Evolutionary conservation across 2,329 filamentous ascomycete genomes (phyloP).

Genomic region (Emergomyces orientalis): DNA sequence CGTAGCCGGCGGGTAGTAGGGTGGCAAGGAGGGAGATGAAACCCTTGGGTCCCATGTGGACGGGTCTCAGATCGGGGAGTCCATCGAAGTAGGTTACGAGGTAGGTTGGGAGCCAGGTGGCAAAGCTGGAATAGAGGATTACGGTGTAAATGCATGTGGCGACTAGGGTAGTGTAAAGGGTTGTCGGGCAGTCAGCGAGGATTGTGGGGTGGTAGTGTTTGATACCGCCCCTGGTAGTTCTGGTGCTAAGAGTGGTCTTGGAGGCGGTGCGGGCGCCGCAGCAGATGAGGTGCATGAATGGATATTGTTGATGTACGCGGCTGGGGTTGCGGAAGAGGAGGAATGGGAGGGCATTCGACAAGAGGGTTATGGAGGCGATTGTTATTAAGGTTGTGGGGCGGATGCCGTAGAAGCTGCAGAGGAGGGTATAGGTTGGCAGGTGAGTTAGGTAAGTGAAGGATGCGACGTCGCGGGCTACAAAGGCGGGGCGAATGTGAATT

Average conservation of each 20-base stretch:
- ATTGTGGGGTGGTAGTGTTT: constrained; percentile 57
- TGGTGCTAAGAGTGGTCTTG: constrained; percentile 34
- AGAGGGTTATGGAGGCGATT: constrained; percentile 57
- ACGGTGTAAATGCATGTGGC: constrained; percentile 65
- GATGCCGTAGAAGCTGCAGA: constrained; percentile 68
- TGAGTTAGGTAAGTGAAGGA: constrained; percentile 61
- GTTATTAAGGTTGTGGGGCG: constrained; percentile 51
- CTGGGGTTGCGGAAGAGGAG: constrained; percentile 61
- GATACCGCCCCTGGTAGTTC: not conserved
- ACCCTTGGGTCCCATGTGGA: constrained; percentile 53
- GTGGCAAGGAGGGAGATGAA: constrained; percentile 39
- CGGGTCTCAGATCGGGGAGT: constrained; percentile 58
- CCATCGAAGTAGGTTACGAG: constrained; percentile 68
- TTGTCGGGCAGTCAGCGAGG: constrained; percentile 53
- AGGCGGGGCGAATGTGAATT: not conserved
- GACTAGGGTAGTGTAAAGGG: constrained; percentile 56
- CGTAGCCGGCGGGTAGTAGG: constrained; percentile 60
- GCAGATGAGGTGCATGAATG: not conserved
- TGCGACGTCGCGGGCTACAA: constrained; percentile 54
- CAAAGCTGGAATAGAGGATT: constrained; percentile 59
- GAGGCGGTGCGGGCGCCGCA: constrained; percentile 39
- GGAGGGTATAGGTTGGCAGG: constrained; percentile 65
- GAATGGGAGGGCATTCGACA: constrained; percentile 64
- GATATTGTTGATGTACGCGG: constrained; percentile 29
- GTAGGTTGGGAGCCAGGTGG: constrained; percentile 59